Base-by-base conservation (phyloP, 2,329 filamentous ascomycete genomes). In the Xenosphaeropsis pyriputrescens region DNA sequence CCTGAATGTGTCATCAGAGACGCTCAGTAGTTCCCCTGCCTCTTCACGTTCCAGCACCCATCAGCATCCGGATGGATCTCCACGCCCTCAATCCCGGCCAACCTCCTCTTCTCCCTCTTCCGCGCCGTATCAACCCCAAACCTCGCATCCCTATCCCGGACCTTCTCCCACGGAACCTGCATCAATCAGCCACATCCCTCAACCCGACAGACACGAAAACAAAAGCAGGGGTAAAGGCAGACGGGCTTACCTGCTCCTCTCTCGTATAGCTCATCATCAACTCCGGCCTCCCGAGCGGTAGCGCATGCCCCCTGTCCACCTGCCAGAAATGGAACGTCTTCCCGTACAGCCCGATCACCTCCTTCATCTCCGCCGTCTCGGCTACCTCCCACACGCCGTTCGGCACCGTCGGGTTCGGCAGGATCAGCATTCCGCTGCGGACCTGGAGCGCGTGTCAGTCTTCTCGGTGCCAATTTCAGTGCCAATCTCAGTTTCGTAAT, bases 261-360 rank as follows among this genome's bases (percentile, higher is more conserved):
- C 52, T 54, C 17, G 68, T 73, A 43, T 65, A 76, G 49, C 75
- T 79, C 43, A 67, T 73, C 71, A 82, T 79, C 46, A 81, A 56
- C 56, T 76, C 58, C 39, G 77, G 75, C 43, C 59, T 53, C 0
- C 76, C 75, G 45, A 79, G 50, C 1, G 76, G 76, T 38, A 80
- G 48, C n/a, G 37, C 41, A 50, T 89, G 74, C 0, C 83, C 83
- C 5, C 71, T 64, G 58, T 93, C 85, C 13, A 79, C 73, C 66
- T 93, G 83, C 85, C 86, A 93, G 32, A 91, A 64, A 54, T 93
- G 85, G 56, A 80, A 91, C 1, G 79, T 74, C 54, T 93, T 93
- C 8, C 85, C 85, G 51, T 93, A 93, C 2, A 91, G 55, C 1
- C 70, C 65, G 3, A 85, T 60, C 0, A 91, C 67, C 41, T 86